Evolutionary conservation across 225 moss, liverwort and hornwort species (phyloP).

Genomic region (Takakia lepidozioides): DNA sequence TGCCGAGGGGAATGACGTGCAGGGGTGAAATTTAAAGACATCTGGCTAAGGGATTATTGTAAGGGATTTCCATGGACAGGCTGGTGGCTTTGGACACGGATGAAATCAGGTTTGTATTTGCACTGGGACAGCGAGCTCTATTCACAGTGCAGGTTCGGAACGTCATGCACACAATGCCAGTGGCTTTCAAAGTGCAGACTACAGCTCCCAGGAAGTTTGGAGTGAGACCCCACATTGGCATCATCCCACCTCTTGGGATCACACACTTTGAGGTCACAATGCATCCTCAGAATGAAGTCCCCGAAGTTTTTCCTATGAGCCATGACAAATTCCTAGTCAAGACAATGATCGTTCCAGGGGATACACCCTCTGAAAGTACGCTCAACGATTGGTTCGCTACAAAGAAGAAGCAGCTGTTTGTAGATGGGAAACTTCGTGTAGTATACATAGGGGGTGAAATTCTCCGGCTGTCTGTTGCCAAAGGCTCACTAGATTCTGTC

Average conservation of each 20-base stretch:
- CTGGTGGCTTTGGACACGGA: constrained; percentile 61
- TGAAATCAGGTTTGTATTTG: constrained; percentile 64
- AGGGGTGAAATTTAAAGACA: too few relatives aligned
- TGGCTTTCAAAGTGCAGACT: constrained; percentile 90
- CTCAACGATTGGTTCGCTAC: constrained; percentile 68
- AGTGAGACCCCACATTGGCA: constrained; percentile 71
- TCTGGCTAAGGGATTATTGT: neutral
- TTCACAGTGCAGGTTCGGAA: constrained; percentile 59
- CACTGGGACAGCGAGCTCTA: constrained; percentile 50
- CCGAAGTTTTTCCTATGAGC: constrained; percentile 67
- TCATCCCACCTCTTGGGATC: constrained; percentile 54
- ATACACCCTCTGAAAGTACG: constrained; percentile 12
- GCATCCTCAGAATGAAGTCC: constrained; percentile 55
- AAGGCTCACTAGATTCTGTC: constrained; percentile 45
- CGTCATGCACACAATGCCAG: constrained; percentile 42
- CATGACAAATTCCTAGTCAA: constrained; percentile 72
- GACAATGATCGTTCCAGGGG: constrained; percentile 53
- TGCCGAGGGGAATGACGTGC: too few relatives aligned
- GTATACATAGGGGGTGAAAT: constrained; percentile 67
- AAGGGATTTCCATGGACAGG: constrained; percentile 32
- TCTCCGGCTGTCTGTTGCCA: constrained; percentile 71
- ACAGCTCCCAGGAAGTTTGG: constrained; percentile 68
- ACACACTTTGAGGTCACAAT: constrained; percentile 51
- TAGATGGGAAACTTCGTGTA: constrained; percentile 61
- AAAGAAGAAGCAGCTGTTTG: constrained; percentile 50